Evolutionary conservation across 371 early-diverging fungal species (phyloP).

Genomic region (Chytridium lagenaria): DNA sequence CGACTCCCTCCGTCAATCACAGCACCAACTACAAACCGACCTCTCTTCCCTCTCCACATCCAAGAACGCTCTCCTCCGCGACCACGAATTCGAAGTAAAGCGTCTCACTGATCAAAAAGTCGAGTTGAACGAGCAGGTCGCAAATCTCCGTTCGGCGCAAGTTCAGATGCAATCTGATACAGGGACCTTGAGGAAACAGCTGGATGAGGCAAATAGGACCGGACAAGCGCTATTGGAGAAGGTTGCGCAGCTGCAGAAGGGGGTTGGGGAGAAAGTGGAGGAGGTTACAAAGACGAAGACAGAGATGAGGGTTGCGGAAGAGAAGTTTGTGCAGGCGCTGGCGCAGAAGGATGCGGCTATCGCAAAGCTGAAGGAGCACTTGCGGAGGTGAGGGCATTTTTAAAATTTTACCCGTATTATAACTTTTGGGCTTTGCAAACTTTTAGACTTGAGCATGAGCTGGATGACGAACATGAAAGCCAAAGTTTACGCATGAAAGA

Average conservation of each 20-base stretch:
- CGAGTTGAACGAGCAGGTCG: slow-evolving; percentile 31
- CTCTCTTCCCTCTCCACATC: slow-evolving; percentile 23
- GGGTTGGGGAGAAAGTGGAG: slow-evolving; percentile 22
- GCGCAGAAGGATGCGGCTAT: slow-evolving; percentile 15
- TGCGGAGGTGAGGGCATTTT: slow-evolving; percentile 15
- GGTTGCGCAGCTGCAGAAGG: slow-evolving; percentile 24
- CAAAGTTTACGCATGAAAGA: slow-evolving; percentile 30
- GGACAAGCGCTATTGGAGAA: background rate
- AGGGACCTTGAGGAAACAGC: background rate
- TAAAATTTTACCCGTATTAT: background rate
- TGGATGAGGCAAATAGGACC: background rate
- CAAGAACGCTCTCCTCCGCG: slow-evolving; percentile 27
- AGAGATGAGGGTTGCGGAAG: slow-evolving; percentile 7
- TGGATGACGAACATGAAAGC: slow-evolving; percentile 34
- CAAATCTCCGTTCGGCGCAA: background rate
- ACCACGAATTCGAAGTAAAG: slow-evolving; percentile 40
- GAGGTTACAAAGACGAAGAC: slow-evolving; percentile 33
- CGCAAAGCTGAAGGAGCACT: slow-evolving; percentile 16
- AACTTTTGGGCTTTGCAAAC: background rate
- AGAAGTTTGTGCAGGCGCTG: background rate
- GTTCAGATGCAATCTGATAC: background rate
- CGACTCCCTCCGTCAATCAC: slow-evolving; percentile 21
- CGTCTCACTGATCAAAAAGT: slow-evolving; percentile 29
- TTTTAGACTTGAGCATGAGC: slow-evolving; percentile 19
- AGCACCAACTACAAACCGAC: slow-evolving; percentile 36